Evolutionary conservation across 2,329 filamentous ascomycete species (phyloP).

Genomic region (Escovopsis weberi): DNA sequence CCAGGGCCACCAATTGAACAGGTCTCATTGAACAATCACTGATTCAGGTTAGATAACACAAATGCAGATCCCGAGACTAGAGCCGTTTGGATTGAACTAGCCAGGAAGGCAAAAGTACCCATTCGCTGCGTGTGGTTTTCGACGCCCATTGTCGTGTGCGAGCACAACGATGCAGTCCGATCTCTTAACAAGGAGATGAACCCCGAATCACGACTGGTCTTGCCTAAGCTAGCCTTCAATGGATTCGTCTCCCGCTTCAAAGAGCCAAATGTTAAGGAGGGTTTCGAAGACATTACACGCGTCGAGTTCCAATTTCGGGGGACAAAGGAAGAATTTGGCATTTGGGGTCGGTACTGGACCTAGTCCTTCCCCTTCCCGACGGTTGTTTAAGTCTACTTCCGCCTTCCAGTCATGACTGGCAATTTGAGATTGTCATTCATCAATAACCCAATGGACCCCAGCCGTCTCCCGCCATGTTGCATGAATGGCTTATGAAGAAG

Average conservation of each 20-base stretch:
- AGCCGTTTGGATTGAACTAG: constrained; percentile 63
- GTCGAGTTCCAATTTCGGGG: constrained; percentile 67
- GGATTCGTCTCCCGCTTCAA: constrained; percentile 60
- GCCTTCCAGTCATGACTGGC: no score
- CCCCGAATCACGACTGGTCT: constrained; percentile 58
- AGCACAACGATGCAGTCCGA: constrained; percentile 81
- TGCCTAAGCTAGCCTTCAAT: constrained; percentile 71
- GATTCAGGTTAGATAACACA: constrained; percentile 61
- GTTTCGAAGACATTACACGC: constrained; percentile 65
- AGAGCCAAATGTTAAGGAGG: constrained; percentile 58
- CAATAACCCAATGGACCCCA: no score
- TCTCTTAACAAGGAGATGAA: constrained; percentile 60
- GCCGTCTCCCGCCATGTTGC: no score
- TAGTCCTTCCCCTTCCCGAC: constrained; percentile 16
- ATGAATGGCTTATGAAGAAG: no score
- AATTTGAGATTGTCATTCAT: no score
- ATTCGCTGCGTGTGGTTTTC: constrained; percentile 82
- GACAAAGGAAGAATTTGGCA: constrained; percentile 46
- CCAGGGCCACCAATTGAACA: no score
- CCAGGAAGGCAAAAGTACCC: constrained; percentile 52
- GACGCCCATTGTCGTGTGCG: constrained; percentile 50
- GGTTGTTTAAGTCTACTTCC: no score
- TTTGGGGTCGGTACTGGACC: constrained; percentile 71
- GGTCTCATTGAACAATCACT: no score
- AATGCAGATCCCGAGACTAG: constrained; percentile 71